These are phyloP conservation scores for Scorias spongiosa DNA, from an alignment of 2,329 filamentous ascomycete species.

Conservation along the genomic window DNA sequence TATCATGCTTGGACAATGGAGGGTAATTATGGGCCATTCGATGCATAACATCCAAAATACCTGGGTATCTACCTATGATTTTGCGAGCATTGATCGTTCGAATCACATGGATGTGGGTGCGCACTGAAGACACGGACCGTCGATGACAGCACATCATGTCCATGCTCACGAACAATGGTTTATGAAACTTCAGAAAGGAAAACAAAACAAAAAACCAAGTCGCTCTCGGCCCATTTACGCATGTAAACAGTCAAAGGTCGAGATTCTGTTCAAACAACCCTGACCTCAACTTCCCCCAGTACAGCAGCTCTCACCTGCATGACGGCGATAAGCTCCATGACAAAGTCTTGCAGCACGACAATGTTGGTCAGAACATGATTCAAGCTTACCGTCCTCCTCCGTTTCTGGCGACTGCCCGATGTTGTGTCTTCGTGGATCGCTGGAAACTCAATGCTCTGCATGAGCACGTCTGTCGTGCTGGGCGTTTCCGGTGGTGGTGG, in stretches of 20 bases:
- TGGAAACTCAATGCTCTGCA: slow-evolving; percentile 16
- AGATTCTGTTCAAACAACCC: slow-evolving; percentile 12
- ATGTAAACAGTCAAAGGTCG: not conserved
- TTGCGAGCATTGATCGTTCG: too few species aligned
- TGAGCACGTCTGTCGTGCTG: slow-evolving; percentile 19
- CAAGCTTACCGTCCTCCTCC: slow-evolving; percentile 22
- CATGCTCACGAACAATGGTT: too few species aligned
- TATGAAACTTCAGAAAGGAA: too few species aligned
- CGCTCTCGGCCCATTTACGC: too few species aligned
- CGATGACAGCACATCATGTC: too few species aligned
- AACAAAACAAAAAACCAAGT: too few species aligned
- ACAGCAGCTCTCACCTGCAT: slow-evolving; percentile 34
- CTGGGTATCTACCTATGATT: too few species aligned
- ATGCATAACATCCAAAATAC: too few species aligned
- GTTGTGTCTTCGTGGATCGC: not conserved
- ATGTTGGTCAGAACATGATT: slow-evolving; percentile 36
- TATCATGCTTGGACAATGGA: too few species aligned
- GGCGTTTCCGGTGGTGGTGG: slow-evolving; percentile 21
- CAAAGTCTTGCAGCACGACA: slow-evolving; percentile 35
- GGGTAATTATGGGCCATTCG: too few species aligned
- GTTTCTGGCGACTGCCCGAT: not conserved
- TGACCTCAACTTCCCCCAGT: slow-evolving; percentile 28
- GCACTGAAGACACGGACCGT: too few species aligned
- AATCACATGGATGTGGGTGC: too few species aligned
- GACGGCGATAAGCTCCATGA: slow-evolving; percentile 33